phyloP scores from a whole-genome alignment of 306 rosid genomes.

The Castanopsis chinensis region DNA sequence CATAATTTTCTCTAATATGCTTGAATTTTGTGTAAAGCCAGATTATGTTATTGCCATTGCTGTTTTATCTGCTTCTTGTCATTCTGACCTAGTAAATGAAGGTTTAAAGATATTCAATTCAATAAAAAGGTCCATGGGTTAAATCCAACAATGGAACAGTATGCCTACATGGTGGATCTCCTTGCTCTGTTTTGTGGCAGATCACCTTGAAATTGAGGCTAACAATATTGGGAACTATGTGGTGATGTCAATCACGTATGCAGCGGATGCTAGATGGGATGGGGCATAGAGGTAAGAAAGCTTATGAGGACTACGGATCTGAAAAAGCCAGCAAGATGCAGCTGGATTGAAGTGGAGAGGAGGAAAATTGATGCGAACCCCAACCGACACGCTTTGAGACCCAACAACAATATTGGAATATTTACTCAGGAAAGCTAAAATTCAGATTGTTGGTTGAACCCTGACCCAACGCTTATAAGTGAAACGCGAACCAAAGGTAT shows the following conservation, averaged over 20 bases:
- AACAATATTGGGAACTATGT: slow-evolving; percentile 71
- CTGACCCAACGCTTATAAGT: too few species aligned
- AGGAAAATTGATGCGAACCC: too few species aligned
- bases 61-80: slow-evolving; percentile 84
- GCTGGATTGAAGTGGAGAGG: slow-evolving; percentile 88
- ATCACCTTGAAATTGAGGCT: slow-evolving; percentile 55
- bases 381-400: too few species aligned
- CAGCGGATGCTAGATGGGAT: slow-evolving; percentile 84
- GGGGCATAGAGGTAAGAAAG: slow-evolving; percentile 62
- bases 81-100: slow-evolving; percentile 68
- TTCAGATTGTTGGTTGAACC: too few species aligned
- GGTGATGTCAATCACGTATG: slow-evolving; percentile 77
- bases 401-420: too few species aligned
- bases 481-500: too few species aligned
- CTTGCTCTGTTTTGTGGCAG: slow-evolving; percentile 60
- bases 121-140: slow-evolving; percentile 57
- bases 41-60: slow-evolving; percentile 72
- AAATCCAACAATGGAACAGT: slow-evolving; percentile 83
- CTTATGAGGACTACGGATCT: slow-evolving; percentile 62
- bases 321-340: slow-evolving; percentile 84
- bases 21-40: slow-evolving; percentile 59
- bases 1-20: slow-evolving; percentile 55
- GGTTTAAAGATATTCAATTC: slow-evolving; percentile 76
- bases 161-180: slow-evolving; percentile 81
- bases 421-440: too few species aligned